These are phyloP conservation scores for Chrysoporthe cubensis DNA, from an alignment of 2,329 filamentous ascomycete genomes.

Conservation along the genomic window DNA sequence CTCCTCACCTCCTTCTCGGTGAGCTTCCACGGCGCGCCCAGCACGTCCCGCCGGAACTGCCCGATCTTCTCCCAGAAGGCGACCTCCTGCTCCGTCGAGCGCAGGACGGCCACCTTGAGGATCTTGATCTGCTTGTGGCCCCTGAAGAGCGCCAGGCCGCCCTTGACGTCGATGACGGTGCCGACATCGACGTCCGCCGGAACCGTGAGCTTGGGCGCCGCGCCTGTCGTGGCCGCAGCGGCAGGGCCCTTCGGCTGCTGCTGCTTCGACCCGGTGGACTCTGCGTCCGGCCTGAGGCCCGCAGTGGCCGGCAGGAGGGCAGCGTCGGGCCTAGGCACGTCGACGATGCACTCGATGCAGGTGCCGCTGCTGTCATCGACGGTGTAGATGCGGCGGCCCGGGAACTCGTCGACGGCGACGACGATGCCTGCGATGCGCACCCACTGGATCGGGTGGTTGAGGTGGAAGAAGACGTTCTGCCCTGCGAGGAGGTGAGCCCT, in stretches of 20 bases:
- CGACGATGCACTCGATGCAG: conserved; percentile 55
- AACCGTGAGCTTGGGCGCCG: conserved; percentile 8
- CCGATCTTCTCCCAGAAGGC: conserved; percentile 60
- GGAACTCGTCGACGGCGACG: conserved; percentile 61
- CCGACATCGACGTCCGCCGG: conserved; percentile 52
- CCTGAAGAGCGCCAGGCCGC: conserved; percentile 52
- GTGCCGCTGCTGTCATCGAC: conserved; percentile 69
- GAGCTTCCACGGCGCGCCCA: conserved; percentile 60
- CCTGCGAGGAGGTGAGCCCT: conserved; percentile 45
- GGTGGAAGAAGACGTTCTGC: conserved; percentile 66
- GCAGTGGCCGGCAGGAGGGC: conserved; percentile 8
- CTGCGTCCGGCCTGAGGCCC: not conserved
- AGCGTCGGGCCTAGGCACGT: conserved; percentile 32
- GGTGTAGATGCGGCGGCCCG: conserved; percentile 53
- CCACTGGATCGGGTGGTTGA: conserved; percentile 78
- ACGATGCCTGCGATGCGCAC: conserved; percentile 72
- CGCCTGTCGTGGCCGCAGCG: not conserved
- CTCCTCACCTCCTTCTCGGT: conserved; percentile 51
- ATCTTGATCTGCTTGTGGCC: conserved; percentile 56
- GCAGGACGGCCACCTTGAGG: conserved; percentile 52
- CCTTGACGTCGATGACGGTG: conserved; percentile 61
- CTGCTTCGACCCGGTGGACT: not conserved
- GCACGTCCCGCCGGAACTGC: conserved; percentile 53
- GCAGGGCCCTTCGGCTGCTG: not conserved
- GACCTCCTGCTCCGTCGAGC: conserved; percentile 60